Evolutionary conservation across 768 basidiomycete species (phyloP), one percentile per base, ranked within the genome.

Genomic region (Harrya chromipes): DNA sequence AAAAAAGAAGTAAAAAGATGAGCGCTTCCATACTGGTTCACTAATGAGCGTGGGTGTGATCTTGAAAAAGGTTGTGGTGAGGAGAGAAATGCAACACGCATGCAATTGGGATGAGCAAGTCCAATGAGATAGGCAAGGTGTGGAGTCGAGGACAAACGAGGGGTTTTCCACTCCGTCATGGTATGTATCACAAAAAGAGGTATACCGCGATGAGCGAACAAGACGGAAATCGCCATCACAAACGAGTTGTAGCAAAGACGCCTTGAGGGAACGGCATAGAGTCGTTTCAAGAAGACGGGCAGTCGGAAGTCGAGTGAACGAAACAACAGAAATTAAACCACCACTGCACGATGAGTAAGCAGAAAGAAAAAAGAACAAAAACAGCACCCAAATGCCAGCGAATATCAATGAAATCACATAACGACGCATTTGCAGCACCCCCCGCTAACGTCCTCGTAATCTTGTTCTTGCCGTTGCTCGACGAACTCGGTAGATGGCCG

Each of bases 401-500:
- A 38, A 57, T 48, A 53, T 48, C 52, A 39, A 47, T 43, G 47
- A 46, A 53, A 68, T 89, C 81, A 91, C 89, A 91, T 91, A 66
- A 91, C 77, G 58, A 87, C 71, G 70, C 89, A 91, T 70, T 84
- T 87, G 75, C 89, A 91, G 63, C 89, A 90, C 26, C 74, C 78
- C 27, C 67, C 73, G 2, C 60, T 64, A 13, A 76, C 77, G 7
- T 84, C 80, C 29, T 82, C 79, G 11, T 71, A 70, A 34, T 62
- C 55, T 37, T 59, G 65, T 43, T 57, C 56, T 46, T 46, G 72
- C 39, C 58, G 56, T 39, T 58, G 64, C 44, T 68, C 64, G 33
- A 42, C 54, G 2, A 50, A 21, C 19, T 71, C 69, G 11, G 54
- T 40, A 43, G 69, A 65, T 35, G 63, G 60, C 36, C 65, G 55